Conservation (phyloP, 2,329 filamentous ascomycete species). For the Colletotrichum graminicola region DNA sequence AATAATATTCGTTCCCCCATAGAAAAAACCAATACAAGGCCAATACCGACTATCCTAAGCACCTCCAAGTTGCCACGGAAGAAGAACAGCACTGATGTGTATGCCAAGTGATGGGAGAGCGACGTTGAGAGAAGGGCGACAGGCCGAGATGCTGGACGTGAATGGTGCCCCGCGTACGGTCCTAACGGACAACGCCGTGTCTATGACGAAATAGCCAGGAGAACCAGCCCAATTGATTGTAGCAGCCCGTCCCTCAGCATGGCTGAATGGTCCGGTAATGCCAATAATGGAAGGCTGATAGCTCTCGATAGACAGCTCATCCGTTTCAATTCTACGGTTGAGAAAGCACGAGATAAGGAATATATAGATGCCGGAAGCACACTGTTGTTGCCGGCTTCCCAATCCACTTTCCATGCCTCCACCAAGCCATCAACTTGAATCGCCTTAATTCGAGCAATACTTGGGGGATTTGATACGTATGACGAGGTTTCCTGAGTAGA, state of each 20-base stretch:
- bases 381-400: not conserved
- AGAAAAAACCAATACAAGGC: not conserved
- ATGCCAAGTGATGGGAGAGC: not conserved
- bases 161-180: not conserved
- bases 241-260: not conserved
- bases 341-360: not conserved
- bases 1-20: not conserved
- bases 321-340: not conserved
- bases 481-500: not conserved
- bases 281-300: not conserved
- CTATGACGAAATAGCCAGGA: not conserved
- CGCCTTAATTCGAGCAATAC: not conserved
- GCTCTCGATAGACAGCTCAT: not conserved
- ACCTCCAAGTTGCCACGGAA: not conserved
- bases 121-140: not conserved
- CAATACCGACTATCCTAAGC: too few relatives aligned
- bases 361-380: too few relatives aligned
- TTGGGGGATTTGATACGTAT: too few relatives aligned
- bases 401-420: not conserved
- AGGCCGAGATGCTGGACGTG: not conserved
- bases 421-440: not conserved
- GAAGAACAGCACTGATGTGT: not conserved
- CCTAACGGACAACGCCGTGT: not conserved
- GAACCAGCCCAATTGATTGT: not conserved
- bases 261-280: not conserved